Evolutionary conservation across 352 stramenopile genomes (phyloP).

Genomic region (Pythium brassicae): DNA sequence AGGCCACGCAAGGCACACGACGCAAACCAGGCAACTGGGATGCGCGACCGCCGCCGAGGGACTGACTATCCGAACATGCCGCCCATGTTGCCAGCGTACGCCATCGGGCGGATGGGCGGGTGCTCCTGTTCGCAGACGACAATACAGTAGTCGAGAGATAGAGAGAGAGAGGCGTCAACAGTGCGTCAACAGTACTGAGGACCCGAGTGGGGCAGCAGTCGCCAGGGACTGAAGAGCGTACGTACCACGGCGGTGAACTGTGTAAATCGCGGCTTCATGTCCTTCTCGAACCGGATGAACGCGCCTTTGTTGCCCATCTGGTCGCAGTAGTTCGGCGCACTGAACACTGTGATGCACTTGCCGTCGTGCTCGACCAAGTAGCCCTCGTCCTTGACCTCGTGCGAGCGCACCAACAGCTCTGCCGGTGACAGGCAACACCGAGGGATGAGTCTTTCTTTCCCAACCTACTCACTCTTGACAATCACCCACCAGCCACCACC

Average conservation of each 20-base stretch:
- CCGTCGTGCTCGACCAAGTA: constrained; percentile 99
- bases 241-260: constrained; percentile 93
- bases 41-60: not conserved
- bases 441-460: too few species aligned
- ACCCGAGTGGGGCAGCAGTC: not conserved
- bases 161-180: not conserved
- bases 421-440: constrained; percentile 3
- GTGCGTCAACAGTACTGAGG: not conserved
- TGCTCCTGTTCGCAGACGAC: constrained; percentile 47
- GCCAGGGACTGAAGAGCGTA: constrained; percentile 1
- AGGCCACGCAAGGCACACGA: not conserved
- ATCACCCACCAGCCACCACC: too few species aligned
- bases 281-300: constrained; percentile 97
- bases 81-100: constrained; percentile 88
- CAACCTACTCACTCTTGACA: not conserved
- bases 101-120: constrained; percentile 85
- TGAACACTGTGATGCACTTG: constrained; percentile 99
- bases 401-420: constrained; percentile 96
- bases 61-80: constrained; percentile 80
- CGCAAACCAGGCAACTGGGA: not conserved
- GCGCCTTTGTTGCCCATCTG: constrained; percentile 99
- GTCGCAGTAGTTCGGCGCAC: constrained; percentile 99
- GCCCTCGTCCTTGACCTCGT: constrained; percentile 99
- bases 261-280: constrained; percentile 95
- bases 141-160: not conserved